Base-by-base conservation (phyloP, 306 rosid species). In the Trifolium repens region DNA sequence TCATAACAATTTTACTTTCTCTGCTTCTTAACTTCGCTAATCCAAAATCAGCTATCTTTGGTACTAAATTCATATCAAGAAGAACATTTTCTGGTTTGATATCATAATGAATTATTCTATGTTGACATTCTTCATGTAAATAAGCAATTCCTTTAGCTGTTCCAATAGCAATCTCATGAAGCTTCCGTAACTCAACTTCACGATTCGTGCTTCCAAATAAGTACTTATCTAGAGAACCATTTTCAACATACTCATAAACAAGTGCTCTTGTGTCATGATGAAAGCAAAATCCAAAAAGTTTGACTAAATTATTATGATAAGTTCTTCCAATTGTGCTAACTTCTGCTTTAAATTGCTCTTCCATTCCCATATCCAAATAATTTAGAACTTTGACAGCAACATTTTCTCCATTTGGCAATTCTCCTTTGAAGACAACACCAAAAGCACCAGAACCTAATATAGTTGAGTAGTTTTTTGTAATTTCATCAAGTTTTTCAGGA, bases 291-390 rank as follows among this genome's bases (percentile, higher is more conserved):
- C 88, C 88, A 75, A 59, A 79, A 35, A 85, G 88, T 59, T 73
- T 79, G 7, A 85, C 86, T 35, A 85, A 30, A 80, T 85, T 85
- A 19, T 71, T 58, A 39, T 81, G 88, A 35, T 81, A 85, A 26
- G 88, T 85, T 79, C 88, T 85, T 81, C 86, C 88, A 24, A 85
- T 72, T n/a, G 86, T 81, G 74, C 88, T 70, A 61, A 85, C 82
- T 78, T 85, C 86, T 9, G 88, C 86, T 72, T 78, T 85, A 74
- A 85, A 44, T 42, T 85, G 88, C 26, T 85, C 86, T 39, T 81
- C 88, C 75, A 79, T 73, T 17, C 59, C 79, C 49, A 74, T 76
- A 22, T 75, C 78, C 63, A 75, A 53, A 58, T 69, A 73, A 46
- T 62, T 85, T 30, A 85, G 78, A 43, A 85, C 77, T 79, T 85